These are phyloP conservation scores for Colletotrichum liriopes DNA, from an alignment of 2,329 filamentous ascomycete species.

Conservation along the genomic window DNA sequence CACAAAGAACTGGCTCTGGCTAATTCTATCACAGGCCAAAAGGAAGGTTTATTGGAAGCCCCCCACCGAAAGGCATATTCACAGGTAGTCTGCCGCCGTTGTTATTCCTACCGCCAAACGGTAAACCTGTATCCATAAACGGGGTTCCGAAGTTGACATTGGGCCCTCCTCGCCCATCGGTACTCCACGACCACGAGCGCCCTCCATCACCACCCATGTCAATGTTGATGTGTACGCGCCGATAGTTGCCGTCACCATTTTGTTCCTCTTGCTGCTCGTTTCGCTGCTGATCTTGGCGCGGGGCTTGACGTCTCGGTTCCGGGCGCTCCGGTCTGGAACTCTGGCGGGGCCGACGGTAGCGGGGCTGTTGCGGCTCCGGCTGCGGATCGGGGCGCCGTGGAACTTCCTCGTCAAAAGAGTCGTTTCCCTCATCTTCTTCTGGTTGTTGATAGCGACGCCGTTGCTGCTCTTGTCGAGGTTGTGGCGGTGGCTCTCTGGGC, in stretches of 20 bases:
- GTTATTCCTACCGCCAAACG: constrained; percentile 24
- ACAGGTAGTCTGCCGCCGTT: constrained; percentile 27
- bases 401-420: constrained; percentile 33
- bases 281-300: constrained; percentile 17
- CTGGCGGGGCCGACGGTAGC: constrained; percentile 17
- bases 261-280: constrained; percentile 5
- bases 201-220: constrained; percentile 28
- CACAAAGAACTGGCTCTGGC: no score
- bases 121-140: constrained; percentile 18
- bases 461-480: constrained; percentile 5
- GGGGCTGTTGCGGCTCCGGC: constrained; percentile 5
- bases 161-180: constrained; percentile 6
- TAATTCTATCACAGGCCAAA: constrained; percentile 22
- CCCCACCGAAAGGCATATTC: constrained; percentile 26
- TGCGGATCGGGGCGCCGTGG: constrained; percentile 14
- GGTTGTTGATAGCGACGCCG: constrained; percentile 6
- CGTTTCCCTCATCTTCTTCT: constrained; percentile 11
- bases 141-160: constrained; percentile 33
- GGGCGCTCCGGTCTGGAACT: not conserved
- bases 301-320: constrained; percentile 2
- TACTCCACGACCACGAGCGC: constrained; percentile 28
- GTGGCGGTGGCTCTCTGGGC: constrained; percentile 20
- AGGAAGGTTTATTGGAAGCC: constrained; percentile 29
- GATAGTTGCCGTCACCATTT: constrained; percentile 1
- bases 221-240: constrained; percentile 33